Conservation (phyloP, 352 stramenopile species). For the Phytopythium boreale region DNA sequence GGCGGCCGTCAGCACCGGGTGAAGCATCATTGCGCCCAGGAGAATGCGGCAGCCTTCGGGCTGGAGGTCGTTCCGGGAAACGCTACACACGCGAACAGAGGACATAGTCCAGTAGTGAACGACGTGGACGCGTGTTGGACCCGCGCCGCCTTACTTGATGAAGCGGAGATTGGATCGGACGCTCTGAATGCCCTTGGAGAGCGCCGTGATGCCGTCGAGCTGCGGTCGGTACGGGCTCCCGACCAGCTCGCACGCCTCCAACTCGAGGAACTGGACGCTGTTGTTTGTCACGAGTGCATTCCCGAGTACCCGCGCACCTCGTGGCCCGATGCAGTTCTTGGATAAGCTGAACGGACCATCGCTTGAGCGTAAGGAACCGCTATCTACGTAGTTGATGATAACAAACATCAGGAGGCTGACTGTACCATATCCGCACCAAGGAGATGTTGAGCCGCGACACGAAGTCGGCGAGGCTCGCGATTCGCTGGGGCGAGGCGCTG, state of each 20-base stretch:
- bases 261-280: constrained; percentile 49
- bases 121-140: not conserved
- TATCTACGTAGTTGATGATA: not conserved
- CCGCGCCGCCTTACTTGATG: constrained; percentile 29
- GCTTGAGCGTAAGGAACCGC: constrained; percentile 1
- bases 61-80: constrained; percentile 49
- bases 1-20: constrained; percentile 48
- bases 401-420: constrained; percentile 8
- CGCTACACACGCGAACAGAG: constrained; percentile 14
- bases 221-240: constrained; percentile 51
- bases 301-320: constrained; percentile 37
- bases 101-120: not conserved
- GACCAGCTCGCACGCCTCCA: constrained; percentile 48
- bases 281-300: constrained; percentile 65
- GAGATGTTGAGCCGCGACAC: constrained; percentile 25
- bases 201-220: constrained; percentile 37
- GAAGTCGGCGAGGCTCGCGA: constrained; percentile 24
- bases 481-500: constrained; percentile 12
- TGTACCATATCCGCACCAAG: constrained; percentile 26
- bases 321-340: constrained; percentile 39
- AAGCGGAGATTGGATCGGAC: constrained; percentile 41
- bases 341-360: constrained; percentile 24
- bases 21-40: constrained; percentile 41
- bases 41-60: constrained; percentile 57
- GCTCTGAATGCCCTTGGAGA: constrained; percentile 62